Base-by-base conservation (phyloP, 306 rosid species). In the Sesbania bispinosa region DNA sequence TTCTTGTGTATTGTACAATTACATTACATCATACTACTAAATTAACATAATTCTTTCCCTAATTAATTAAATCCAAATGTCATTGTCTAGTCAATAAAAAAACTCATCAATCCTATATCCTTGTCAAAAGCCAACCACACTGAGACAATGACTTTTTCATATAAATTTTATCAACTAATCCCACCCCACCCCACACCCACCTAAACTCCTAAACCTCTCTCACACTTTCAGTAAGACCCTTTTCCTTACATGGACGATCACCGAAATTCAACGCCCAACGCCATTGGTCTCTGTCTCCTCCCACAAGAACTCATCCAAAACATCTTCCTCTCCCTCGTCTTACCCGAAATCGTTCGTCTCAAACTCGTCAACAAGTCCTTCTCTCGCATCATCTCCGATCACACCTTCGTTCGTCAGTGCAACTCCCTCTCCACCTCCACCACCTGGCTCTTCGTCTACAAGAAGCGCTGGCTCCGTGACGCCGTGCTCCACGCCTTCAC, bases 401-500 rank as follows among this genome's bases (percentile, higher is more conserved):
- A 74, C 24, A 67, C 23, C 70, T 87, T 87, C 77, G 35, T 85
- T 21, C 79, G 88, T 10, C 86, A 78, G 48, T 87, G 80, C 60
- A 87, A 87, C 47, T 24, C 69, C 1, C 39, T 77, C n/a, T 82
- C 85, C 35, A 53, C 24, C 20, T 78, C 92, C 72, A 79, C 89
- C 65, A 77, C 85, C 0, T 87, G 92, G 92, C 88, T 86, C 71
- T 85, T 82, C 20, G 83, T 87, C 76, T 83, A 80, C 86, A 87
- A 87, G 62, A 87, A 87, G 48, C 83, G 89, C 5, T 83, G 89
- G 84, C 89, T 82, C 50, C 87, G 89, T 6, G 85, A 85, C 54
- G 88, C 87, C 10, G 71, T 80, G 0, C 89, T 87, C 38, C 85
- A 85, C 73, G 85, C 83, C 51, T 85, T 87, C 83, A 62, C 86